Evolutionary conservation across 2,329 filamentous ascomycete genomes (phyloP), one percentile per base, ranked within the genome.

Genomic region (Fusarium sp.): DNA sequence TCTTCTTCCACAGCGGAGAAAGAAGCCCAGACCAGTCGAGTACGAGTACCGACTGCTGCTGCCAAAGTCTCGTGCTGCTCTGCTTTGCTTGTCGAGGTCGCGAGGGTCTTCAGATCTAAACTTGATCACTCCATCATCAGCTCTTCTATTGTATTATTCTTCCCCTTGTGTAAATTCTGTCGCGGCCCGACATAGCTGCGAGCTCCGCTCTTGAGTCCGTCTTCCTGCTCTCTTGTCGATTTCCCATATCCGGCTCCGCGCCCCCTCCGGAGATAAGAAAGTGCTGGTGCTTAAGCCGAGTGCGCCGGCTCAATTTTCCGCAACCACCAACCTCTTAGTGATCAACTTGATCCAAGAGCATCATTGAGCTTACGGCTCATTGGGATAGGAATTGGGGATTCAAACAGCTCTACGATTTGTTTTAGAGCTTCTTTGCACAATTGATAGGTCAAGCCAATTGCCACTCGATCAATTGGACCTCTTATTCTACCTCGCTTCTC

Each of bases 81-180:
- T 50, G 65, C 57, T 60, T 23, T 74, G 76, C 76, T 76, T 75
- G 76, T 78, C 76, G 71, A 78, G 75, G 76, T 78, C 75, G 76
- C 74, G 76, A 78, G 76, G 69, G 72, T 61, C 57, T 43, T 19
- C 23, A 42, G 35, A 54, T 42, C 23, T 40, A 46, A 53, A 50
- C 56, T 60, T 71, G 58, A 65, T 64, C 62, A 46, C 60, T 72
- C 56, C 61, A 64, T 70, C 71, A 63, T 64, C 57, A 64, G 35
- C 57, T 60, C 40, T 33, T 43, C 60, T 30, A 44, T 21, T 65
- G 35, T 61, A 44, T 40, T 56, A 40, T 60, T 49, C 19, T 35
- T 18, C 32, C 32, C 57, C 44, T 64, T 40, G 49, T 66, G n/a
- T 60, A 54, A 47, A 53, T 47, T 54, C 75, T 78, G 76, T 78